Percentiles rank a stretch among this genome's conserved stretches.
phyloP scores from a whole-genome alignment of 805 yeast species.

The Saccharomycopsis sp. region DNA sequence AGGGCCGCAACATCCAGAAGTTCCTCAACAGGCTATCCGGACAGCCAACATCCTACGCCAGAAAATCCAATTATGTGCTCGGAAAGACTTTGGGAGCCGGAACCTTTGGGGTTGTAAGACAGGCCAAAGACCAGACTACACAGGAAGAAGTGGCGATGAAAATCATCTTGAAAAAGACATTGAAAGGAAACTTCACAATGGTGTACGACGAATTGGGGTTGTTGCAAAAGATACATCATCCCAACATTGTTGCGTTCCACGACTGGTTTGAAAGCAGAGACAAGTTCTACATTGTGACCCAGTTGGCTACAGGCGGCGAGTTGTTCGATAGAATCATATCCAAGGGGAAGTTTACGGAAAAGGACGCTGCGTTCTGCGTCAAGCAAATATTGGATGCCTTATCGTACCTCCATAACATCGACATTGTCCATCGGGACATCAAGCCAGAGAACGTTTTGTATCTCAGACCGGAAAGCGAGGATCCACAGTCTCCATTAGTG shows the following conservation, averaged over 20 bases:
- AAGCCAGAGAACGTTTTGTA: conserved; percentile 91
- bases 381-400: conserved; percentile 74
- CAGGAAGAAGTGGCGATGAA: conserved; percentile 81
- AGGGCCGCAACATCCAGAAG: conserved; percentile 32
- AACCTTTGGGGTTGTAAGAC: conserved; percentile 85
- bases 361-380: conserved; percentile 73
- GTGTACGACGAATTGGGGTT: conserved; percentile 73
- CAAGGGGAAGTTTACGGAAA: conserved; percentile 80
- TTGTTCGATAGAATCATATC: conserved; percentile 79
- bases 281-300: conserved; percentile 89
- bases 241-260: conserved; percentile 80
- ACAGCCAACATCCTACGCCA: conserved; percentile 62
- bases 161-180: conserved; percentile 77
- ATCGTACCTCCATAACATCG: conserved; percentile 62
- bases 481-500: conserved; percentile 65
- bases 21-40: conserved; percentile 53
- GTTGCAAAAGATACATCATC: conserved; percentile 63
- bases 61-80: conserved; percentile 66
- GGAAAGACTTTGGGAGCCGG: conserved; percentile 92
- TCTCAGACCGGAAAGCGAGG: conserved; percentile 38
- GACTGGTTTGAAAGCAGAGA: conserved; percentile 94
- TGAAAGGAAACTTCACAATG: conserved; percentile 63
- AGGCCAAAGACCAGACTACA: conserved; percentile 48
- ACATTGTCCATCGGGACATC: conserved; percentile 89
- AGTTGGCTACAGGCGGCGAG: conserved; percentile 94